phyloP scores from a whole-genome alignment of 108 stramenopile genomes.

The Nitzschia putrida region DNA sequence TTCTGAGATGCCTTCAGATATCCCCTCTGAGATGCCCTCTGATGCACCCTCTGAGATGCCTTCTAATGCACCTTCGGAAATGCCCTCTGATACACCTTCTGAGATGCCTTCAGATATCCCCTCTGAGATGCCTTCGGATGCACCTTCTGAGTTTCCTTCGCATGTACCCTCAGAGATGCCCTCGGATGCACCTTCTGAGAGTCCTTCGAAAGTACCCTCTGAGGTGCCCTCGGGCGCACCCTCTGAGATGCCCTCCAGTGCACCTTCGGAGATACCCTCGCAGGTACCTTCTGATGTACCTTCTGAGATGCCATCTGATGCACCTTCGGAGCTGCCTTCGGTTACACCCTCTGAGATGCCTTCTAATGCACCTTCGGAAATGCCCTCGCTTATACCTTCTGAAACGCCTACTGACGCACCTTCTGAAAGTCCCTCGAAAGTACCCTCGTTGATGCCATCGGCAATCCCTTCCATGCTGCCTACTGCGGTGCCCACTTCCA shows the following conservation, averaged over 20 bases:
- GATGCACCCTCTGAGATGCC: not conserved
- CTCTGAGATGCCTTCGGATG: not conserved
- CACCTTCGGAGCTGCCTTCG: no score
- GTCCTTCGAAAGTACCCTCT: not conserved
- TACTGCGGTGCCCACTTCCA: no score
- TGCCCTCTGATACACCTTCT: conserved; percentile 24
- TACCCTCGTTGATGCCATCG: no score
- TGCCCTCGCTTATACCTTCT: no score
- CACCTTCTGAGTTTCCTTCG: not conserved
- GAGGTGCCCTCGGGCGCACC: not conserved
- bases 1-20: not conserved
- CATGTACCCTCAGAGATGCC: conserved; percentile 3
- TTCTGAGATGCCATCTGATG: no score
- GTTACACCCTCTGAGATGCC: no score
- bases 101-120: conserved; percentile 5
- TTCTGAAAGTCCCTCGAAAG: no score
- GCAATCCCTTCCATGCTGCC: no score
- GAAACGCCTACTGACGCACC: no score
- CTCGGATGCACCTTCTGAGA: not conserved
- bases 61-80: conserved; percentile 8
- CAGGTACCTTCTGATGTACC: not conserved
- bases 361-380: no score
- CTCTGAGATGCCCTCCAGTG: not conserved
- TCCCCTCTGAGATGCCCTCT: not conserved
- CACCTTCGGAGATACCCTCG: not conserved